Conservation (phyloP, 495 filamentous ascomycete species). For the Daldinia bambusicola region DNA sequence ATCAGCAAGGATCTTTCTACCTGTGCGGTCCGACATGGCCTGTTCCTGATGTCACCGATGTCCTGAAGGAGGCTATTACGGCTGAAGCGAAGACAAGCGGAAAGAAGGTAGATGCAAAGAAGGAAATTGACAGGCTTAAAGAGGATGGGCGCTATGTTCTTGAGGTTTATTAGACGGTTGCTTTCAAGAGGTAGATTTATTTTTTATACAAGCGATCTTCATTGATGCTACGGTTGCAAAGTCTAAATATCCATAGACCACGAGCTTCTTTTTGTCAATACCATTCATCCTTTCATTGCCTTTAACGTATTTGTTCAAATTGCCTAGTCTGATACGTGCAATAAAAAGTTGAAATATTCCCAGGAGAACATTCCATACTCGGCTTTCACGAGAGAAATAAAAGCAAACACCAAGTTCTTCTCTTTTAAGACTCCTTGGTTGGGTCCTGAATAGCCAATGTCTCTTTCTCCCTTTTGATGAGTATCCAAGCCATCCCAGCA, state of each 20-base stretch:
- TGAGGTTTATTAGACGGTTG: conserved; percentile 80
- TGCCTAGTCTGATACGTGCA: too few species aligned
- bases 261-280: conserved; percentile 4
- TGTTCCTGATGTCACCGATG: conserved; percentile 95
- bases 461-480: conserved; percentile 24
- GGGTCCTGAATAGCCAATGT: background rate
- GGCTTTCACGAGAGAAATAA: too few species aligned
- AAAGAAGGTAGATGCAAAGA: conserved; percentile 85
- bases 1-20: conserved; percentile 91
- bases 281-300: background rate
- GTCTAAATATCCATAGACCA: conserved; percentile 22
- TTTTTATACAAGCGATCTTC: background rate
- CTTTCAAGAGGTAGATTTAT: conserved; percentile 20
- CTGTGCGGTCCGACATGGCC: conserved; percentile 98
- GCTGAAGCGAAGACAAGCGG: conserved; percentile 72
- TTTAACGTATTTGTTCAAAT: background rate
- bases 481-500: conserved; percentile 29
- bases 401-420: too few species aligned
- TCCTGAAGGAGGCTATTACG: conserved; percentile 91
- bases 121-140: conserved; percentile 97
- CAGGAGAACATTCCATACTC: too few species aligned
- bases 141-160: conserved; percentile 93
- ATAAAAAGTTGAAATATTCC: too few species aligned
- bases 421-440: too few species aligned
- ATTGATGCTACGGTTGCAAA: background rate